Evolutionary conservation across 1,284 basidiomycete genomes (phyloP), one percentile per base, ranked within the genome.

Genomic region (Cutaneotrichosporon sp.): DNA sequence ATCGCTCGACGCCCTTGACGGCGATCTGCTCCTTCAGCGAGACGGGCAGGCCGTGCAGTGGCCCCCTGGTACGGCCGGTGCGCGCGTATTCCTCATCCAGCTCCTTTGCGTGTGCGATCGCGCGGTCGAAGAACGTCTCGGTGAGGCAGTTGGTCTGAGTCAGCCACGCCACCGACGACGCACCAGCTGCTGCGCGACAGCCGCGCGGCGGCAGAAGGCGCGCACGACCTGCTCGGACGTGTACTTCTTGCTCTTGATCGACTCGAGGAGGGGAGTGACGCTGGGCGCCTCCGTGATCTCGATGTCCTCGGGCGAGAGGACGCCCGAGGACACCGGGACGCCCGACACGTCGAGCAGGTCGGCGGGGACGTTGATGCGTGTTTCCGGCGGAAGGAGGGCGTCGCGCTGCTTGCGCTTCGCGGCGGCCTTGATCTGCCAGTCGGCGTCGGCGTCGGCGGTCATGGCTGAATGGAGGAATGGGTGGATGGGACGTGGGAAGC

Each of bases 181-280:
- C 20, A 45, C 43, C 13, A 91, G 78, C 72, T 92, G 91, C 60
- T 92, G 91, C 1, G 91, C 90, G 54, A 92, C 78, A 45, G 89
- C 83, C 0, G 91, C 89, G 24, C 90, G 83, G 79, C 92, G 92
- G 73, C 86, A 86, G 75, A 89, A 92, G 0, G 90, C 78, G 6
- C 60, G 27, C 7, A 63, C 67, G 4, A 67, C 63, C 52, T 54
- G 69, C 36, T 67, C 65, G 22, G 64, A 60, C 25, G 52, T 68
- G 50, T 67, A 54, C 45, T 61, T 57, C 4, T 65, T 58, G 6
- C 25, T 50, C 20, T 56, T 16, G 58, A 77, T 67, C 57, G 59
- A 36, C 18, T 55, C 58, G 18, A 75, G 63, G 33, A 77, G 65
- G 13, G 24, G 59, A 0, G 62, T 52, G 11, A 76, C 69, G 54